Percentiles rank a stretch among this genome's conserved stretches.
phyloP scores from a whole-genome alignment of 441 rosid species.

The Bruguiera hainesii region DNA sequence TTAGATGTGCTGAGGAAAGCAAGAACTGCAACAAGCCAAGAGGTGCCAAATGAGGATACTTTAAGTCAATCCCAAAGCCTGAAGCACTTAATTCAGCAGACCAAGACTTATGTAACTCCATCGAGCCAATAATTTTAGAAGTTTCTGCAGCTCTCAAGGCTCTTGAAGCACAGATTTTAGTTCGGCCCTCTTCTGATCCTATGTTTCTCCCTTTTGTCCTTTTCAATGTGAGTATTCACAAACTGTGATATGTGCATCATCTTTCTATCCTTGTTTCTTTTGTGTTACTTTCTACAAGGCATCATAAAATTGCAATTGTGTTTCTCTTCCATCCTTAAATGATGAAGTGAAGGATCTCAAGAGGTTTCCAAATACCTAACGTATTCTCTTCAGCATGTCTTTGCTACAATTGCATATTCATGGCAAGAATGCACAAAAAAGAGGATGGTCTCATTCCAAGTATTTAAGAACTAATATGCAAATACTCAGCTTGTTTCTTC shows the following conservation, averaged over 20 bases:
- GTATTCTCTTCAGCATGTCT: no score
- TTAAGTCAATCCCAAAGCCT: constrained; percentile 31
- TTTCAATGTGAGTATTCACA: constrained; percentile 45
- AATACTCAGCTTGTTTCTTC: no score
- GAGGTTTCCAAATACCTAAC: no score
- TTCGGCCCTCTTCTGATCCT: constrained; percentile 71
- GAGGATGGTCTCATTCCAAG: no score
- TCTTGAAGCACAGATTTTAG: constrained; percentile 67
- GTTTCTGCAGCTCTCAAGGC: constrained; percentile 25
- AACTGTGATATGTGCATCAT: not conserved
- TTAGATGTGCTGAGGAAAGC: constrained; percentile 55
- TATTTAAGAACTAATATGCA: no score
- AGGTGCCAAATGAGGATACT: constrained; percentile 41
- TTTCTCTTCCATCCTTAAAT: not conserved
- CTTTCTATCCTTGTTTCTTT: not conserved
- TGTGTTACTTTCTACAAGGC: not conserved
- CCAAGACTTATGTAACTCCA: constrained; percentile 27
- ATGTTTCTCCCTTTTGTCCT: constrained; percentile 57
- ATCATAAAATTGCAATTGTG: not conserved
- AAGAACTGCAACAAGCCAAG: constrained; percentile 46
- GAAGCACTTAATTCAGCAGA: constrained; percentile 29
- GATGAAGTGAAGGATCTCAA: not conserved
- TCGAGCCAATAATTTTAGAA: no score
- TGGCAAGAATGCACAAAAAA: no score
- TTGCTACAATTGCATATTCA: no score